Percentiles rank a stretch among this genome's conserved stretches.
These are phyloP conservation scores for Teratosphaeria zuluensis DNA, from an alignment of 2,329 filamentous ascomycete species.

Conservation along the genomic window DNA sequence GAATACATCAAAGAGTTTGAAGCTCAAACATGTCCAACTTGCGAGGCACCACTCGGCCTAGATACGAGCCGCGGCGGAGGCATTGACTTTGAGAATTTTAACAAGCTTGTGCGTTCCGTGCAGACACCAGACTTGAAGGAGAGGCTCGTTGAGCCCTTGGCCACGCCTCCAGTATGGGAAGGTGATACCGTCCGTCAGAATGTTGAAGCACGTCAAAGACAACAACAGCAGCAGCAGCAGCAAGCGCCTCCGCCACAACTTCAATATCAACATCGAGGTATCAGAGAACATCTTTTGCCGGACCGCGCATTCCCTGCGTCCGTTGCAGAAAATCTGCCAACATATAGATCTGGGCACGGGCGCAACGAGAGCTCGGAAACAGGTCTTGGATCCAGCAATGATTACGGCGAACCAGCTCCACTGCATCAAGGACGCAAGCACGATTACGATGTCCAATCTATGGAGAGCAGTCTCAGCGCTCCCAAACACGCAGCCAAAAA, in stretches of 20 bases:
- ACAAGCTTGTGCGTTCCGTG: conserved; percentile 78
- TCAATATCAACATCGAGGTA: conserved; percentile 2
- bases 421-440: conserved; percentile 58
- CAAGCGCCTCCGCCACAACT: not conserved
- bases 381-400: conserved; percentile 62
- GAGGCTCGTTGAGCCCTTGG: conserved; percentile 32
- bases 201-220: conserved; percentile 6
- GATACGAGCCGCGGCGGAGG: conserved; percentile 91
- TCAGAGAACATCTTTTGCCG: conserved; percentile 18
- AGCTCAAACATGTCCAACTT: conserved; percentile 86
- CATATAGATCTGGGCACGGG: conserved; percentile 42
- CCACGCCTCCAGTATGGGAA: conserved; percentile 56
- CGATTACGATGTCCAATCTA: conserved; percentile 92
- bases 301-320: conserved; percentile 6
- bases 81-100: conserved; percentile 74
- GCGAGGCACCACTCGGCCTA: conserved; percentile 80
- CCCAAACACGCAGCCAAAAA: conserved; percentile 64
- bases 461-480: conserved; percentile 75
- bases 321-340: conserved; percentile 11
- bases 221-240: conserved; percentile 1
- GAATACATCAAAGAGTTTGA: conserved; percentile 95
- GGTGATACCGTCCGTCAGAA: conserved; percentile 20
- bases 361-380: conserved; percentile 73
- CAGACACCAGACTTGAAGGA: conserved; percentile 35
- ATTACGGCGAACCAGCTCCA: conserved; percentile 68